phyloP scores from a whole-genome alignment of 805 yeast species.

The Ogataea populi-albae region DNA sequence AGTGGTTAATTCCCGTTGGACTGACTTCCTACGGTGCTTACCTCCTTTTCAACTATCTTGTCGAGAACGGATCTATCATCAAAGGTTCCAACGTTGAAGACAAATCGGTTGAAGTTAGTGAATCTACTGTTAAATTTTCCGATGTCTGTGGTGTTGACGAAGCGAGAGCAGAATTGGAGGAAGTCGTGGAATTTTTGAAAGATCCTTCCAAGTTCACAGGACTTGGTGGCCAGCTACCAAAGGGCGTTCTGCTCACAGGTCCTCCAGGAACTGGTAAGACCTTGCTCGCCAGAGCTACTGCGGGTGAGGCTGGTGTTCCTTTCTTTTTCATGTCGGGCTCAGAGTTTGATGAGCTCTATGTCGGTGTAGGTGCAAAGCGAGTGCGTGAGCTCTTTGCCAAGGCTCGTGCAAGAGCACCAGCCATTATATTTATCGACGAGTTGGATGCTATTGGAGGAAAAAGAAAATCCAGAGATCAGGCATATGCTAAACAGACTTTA shows the following conservation, averaged over 20 bases:
- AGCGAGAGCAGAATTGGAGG: constrained; percentile 95
- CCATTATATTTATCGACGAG: constrained; percentile 95
- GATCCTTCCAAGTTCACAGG: constrained; percentile 97
- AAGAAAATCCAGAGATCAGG: constrained; percentile 96
- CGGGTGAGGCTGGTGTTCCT: constrained; percentile 99
- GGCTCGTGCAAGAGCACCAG: constrained; percentile 94
- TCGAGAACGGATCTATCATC: constrained; percentile 73
- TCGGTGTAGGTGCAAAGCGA: constrained; percentile 98
- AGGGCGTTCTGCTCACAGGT: constrained; percentile 94
- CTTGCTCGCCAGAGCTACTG: constrained; percentile 93
- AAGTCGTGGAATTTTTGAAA: constrained; percentile 93
- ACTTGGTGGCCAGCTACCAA: constrained; percentile 94
- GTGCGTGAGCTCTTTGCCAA: constrained; percentile 91
- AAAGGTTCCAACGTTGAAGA: constrained; percentile 24
- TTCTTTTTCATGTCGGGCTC: constrained; percentile 98
- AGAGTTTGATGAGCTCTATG: constrained; percentile 96
- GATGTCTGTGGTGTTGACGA: constrained; percentile 99
- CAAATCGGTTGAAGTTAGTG: constrained; percentile 23
- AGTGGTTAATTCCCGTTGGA: constrained; percentile 83
- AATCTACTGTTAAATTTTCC: constrained; percentile 67
- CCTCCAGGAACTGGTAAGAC: constrained; percentile 99
- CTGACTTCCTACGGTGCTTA: constrained; percentile 78
- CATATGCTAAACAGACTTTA: constrained; percentile 95
- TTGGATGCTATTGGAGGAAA: constrained; percentile 98
- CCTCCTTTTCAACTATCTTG: constrained; percentile 70